Conservation (phyloP, 1,284 basidiomycete species). For the Sporisorium graminicola region DNA sequence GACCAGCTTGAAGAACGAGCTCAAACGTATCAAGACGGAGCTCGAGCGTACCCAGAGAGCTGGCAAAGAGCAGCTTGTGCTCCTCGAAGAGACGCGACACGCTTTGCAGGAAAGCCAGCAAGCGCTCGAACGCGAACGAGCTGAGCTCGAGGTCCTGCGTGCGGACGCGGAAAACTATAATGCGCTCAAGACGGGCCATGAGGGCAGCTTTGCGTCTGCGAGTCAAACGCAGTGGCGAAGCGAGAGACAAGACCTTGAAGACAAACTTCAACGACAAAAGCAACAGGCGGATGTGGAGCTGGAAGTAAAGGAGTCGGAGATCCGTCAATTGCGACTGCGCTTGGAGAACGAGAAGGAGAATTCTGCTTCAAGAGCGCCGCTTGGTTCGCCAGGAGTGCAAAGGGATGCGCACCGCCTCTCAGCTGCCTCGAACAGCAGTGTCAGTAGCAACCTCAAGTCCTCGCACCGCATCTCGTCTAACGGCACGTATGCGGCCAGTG, state of each 20-base stretch:
- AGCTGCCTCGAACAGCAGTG: conserved; percentile 21
- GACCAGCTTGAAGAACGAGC: conserved; percentile 70
- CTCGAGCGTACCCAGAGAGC: conserved; percentile 71
- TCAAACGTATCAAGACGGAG: conserved; percentile 74
- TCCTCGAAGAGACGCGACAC: conserved; percentile 75
- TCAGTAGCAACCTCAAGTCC: conserved; percentile 22
- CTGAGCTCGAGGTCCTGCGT: conserved; percentile 87
- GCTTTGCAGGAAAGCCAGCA: conserved; percentile 88
- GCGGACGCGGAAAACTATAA: conserved; percentile 73
- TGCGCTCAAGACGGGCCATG: conserved; percentile 40
- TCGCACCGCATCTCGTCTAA: conserved; percentile 68
- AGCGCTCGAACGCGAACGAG: conserved; percentile 89
- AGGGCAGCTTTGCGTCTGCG: conserved; percentile 25
- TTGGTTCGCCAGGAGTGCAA: not conserved
- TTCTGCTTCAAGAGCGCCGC: not conserved
- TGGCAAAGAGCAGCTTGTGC: conserved; percentile 23
- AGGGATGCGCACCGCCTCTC: conserved; percentile 61
- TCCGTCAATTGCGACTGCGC: conserved; percentile 48
- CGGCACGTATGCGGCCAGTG: conserved; percentile 72
- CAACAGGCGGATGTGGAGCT: conserved; percentile 3
- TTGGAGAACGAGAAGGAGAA: conserved; percentile 42
- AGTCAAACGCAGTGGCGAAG: conserved; percentile 50
- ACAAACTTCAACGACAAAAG: conserved; percentile 71
- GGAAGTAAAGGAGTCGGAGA: conserved; percentile 51
- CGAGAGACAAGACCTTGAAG: conserved; percentile 45